A percentile compares a stretch with the other conserved stretches of the same genome.
Conservation (phyloP, 1,139 yeast genomes). For the Pichia sp. region DNA sequence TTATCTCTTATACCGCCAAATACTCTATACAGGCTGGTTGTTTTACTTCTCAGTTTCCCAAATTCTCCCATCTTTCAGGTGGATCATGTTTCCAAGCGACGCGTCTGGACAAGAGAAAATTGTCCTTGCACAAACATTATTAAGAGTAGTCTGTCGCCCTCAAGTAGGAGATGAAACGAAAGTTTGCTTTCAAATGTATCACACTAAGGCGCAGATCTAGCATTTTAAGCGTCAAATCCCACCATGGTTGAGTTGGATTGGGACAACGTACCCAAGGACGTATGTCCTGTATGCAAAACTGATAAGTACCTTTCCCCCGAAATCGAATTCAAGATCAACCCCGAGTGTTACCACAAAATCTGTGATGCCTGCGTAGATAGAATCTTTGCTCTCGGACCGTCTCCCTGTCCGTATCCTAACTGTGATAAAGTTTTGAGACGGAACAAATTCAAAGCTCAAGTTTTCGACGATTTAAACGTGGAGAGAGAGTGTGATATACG, state of each 20-base stretch:
- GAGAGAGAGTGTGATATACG: conserved; percentile 92
- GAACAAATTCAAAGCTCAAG: conserved; percentile 85
- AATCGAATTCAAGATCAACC: conserved; percentile 85
- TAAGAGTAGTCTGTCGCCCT: neutral
- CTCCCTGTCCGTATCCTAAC: conserved; percentile 91
- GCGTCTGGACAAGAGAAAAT: neutral
- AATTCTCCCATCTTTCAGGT: neutral
- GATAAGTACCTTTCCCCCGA: conserved; percentile 92
- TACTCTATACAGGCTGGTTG: too few relatives aligned
- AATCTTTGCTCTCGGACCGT: conserved; percentile 90
- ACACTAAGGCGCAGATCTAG: too few relatives aligned
- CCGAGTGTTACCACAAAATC: conserved; percentile 96
- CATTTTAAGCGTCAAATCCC: neutral
- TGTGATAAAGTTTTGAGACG: conserved; percentile 85
- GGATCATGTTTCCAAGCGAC: neutral
- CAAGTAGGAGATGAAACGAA: neutral
- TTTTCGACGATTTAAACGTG: conserved; percentile 83
- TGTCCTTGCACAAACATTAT: neutral
- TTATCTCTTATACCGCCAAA: too few relatives aligned
- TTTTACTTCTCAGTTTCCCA: neutral
- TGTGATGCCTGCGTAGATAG: conserved; percentile 96
- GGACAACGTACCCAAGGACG: conserved; percentile 50
- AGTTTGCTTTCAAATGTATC: neutral
- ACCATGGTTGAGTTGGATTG: conserved; percentile 31
- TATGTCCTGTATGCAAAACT: conserved; percentile 97